Evolutionary conservation across 2,329 filamentous ascomycete species (phyloP).

Genomic region (Escovopsis sp.): DNA sequence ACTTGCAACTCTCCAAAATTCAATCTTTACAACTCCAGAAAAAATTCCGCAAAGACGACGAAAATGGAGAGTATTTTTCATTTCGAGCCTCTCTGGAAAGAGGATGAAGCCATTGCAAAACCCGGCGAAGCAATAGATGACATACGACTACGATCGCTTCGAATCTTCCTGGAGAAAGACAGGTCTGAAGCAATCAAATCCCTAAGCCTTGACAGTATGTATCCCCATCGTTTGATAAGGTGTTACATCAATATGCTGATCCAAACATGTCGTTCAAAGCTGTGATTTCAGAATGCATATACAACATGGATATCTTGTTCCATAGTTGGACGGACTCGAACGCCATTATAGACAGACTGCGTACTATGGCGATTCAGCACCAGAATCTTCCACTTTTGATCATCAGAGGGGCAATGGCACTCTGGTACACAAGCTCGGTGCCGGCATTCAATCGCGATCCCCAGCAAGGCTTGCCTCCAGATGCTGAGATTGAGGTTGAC

Average conservation of each 20-base stretch:
- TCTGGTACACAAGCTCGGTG: conserved; percentile 9
- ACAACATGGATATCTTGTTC: conserved; percentile 5
- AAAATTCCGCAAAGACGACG: too few relatives aligned
- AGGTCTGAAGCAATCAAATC: not conserved
- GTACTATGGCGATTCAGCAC: not conserved
- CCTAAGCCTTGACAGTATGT: conserved; percentile 1
- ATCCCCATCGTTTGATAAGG: not conserved
- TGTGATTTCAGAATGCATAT: conserved; percentile 4
- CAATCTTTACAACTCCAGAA: too few relatives aligned
- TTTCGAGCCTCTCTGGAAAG: conserved; percentile 11
- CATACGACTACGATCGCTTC: conserved; percentile 4
- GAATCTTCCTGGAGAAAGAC: conserved; percentile 5
- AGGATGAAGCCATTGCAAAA: conserved; percentile 5
- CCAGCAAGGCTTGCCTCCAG: conserved; percentile 5
- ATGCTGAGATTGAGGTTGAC: conserved; percentile 2
- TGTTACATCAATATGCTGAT: not conserved
- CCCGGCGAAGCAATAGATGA: conserved; percentile 6
- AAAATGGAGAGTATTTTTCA: conserved; percentile 12
- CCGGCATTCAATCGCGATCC: conserved; percentile 7
- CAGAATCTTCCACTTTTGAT: conserved; percentile 3
- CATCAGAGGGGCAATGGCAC: conserved; percentile 7
- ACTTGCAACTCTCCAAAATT: too few relatives aligned
- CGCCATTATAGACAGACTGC: conserved; percentile 6
- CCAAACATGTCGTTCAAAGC: conserved; percentile 3
- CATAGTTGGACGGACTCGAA: conserved; percentile 4